These are phyloP conservation scores for Neolentinus lepideus DNA, from an alignment of 1,284 basidiomycete genomes.

Conservation along the genomic window DNA sequence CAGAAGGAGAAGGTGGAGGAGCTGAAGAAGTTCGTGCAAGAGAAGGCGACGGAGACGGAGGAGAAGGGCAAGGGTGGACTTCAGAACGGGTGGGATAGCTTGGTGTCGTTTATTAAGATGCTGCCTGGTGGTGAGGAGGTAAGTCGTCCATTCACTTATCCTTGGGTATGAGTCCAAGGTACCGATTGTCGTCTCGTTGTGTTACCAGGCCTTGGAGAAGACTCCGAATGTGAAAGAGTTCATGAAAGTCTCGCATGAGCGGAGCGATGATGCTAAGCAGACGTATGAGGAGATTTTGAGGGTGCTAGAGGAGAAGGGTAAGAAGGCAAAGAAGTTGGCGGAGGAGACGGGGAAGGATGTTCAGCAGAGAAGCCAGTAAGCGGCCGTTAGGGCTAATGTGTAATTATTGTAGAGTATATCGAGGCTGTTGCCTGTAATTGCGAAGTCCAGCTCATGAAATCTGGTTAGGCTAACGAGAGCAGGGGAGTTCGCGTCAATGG, in stretches of 20 bases:
- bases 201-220: conserved; percentile 23
- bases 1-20: conserved; percentile 24
- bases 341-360: conserved; percentile 20
- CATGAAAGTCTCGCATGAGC: conserved; percentile 19
- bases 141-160: conserved; percentile 1
- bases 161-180: too few relatives aligned
- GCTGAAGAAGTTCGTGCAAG: conserved; percentile 20
- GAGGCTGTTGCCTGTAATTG: too few relatives aligned
- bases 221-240: conserved; percentile 23
- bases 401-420: not conserved
- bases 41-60: conserved; percentile 20
- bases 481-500: too few relatives aligned
- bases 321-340: conserved; percentile 24
- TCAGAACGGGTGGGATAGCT: conserved; percentile 12
- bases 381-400: not conserved
- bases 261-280: conserved; percentile 26
- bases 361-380: conserved; percentile 10
- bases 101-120: conserved; percentile 18
- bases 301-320: conserved; percentile 27
- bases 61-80: conserved; percentile 6
- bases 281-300: conserved; percentile 26
- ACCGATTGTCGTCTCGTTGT: too few relatives aligned
- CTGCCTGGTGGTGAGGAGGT: conserved; percentile 25
- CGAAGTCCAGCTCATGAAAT: too few relatives aligned
- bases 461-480: too few relatives aligned